Evolutionary conservation across 2,329 filamentous ascomycete genomes (phyloP).

Genomic region (Arthrobotrys entomopaga): DNA sequence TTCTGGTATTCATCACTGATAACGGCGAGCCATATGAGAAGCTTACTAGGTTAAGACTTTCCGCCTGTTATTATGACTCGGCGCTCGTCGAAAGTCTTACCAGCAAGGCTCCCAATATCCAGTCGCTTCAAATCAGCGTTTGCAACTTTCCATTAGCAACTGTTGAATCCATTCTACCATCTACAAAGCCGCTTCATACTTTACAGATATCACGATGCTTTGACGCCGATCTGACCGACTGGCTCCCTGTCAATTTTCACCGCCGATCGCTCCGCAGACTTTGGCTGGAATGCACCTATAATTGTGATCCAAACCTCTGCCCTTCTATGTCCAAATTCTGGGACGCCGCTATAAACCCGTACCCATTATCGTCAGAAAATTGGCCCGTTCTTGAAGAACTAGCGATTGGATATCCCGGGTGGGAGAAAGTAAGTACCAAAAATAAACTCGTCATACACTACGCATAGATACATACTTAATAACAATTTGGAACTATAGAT

Average conservation of each 20-base stretch:
- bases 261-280: slow-evolving; percentile 12
- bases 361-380: slow-evolving; percentile 10
- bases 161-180: slow-evolving; percentile 10
- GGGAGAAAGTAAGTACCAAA: slow-evolving; percentile 6
- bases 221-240: slow-evolving; percentile 9
- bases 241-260: slow-evolving; percentile 14
- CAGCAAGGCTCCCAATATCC: slow-evolving; percentile 2
- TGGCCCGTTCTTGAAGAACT: slow-evolving; percentile 28
- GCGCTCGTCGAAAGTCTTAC: slow-evolving; percentile 2
- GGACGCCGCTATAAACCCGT: slow-evolving; percentile 13
- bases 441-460: not conserved
- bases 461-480: not conserved
- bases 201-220: slow-evolving; percentile 26
- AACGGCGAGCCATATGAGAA: slow-evolving; percentile 1
- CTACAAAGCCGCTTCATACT: slow-evolving; percentile 22
- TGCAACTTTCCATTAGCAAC: slow-evolving; percentile 6
- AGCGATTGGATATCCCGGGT: slow-evolving; percentile 23
- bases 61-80: slow-evolving; percentile 5
- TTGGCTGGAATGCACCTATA: slow-evolving; percentile 25
- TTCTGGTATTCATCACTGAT: slow-evolving; percentile 1
- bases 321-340: slow-evolving; percentile 25
- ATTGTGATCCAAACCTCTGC: slow-evolving; percentile 28
- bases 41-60: slow-evolving; percentile 3
- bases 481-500: slow-evolving; percentile 4
- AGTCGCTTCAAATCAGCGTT: slow-evolving; percentile 8